A percentile compares a stretch with the other conserved stretches of the same genome.
phyloP scores from a whole-genome alignment of 352 stramenopile genomes.

The Phytophthora sp. region DNA sequence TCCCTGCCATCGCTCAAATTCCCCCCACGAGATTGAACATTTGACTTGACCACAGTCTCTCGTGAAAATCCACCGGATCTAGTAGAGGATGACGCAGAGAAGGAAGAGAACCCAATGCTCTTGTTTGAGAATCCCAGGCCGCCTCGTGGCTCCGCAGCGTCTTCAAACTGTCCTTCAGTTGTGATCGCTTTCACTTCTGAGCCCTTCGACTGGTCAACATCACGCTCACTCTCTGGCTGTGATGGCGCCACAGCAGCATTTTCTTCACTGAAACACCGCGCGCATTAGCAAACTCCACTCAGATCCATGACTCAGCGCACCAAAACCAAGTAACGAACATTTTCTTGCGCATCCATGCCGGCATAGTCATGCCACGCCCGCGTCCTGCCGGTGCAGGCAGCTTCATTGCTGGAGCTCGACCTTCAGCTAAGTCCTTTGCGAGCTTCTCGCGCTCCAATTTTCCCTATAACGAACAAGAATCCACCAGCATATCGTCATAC shows the following conservation, averaged over 20 bases:
- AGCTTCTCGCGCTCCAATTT: constrained; percentile 76
- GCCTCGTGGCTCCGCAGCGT: constrained; percentile 39
- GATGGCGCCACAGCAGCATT: constrained; percentile 34
- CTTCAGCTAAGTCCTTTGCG: constrained; percentile 71
- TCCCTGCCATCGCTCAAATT: constrained; percentile 4
- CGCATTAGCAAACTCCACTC: constrained; percentile 16
- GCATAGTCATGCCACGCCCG: constrained; percentile 90
- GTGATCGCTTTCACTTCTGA: neutral
- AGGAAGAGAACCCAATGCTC: constrained; percentile 36
- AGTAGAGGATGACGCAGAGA: constrained; percentile 6
- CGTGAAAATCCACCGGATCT: neutral
- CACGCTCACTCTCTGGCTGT: constrained; percentile 40
- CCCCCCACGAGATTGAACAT: neutral
- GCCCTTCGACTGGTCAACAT: constrained; percentile 23
- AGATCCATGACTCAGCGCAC: neutral
- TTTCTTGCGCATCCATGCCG: constrained; percentile 93
- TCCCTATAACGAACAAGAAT: constrained; percentile 37
- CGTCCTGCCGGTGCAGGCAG: constrained; percentile 64
- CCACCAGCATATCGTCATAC: neutral
- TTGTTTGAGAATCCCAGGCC: constrained; percentile 41
- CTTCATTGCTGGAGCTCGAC: constrained; percentile 59
- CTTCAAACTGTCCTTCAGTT: constrained; percentile 62
- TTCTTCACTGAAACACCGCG: constrained; percentile 59
- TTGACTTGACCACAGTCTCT: constrained; percentile 9
- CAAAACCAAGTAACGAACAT: constrained; percentile 70